These are phyloP conservation scores for Macadamia integrifolia DNA, from an alignment of 164 flowering plant species.

Conservation along the genomic window DNA sequence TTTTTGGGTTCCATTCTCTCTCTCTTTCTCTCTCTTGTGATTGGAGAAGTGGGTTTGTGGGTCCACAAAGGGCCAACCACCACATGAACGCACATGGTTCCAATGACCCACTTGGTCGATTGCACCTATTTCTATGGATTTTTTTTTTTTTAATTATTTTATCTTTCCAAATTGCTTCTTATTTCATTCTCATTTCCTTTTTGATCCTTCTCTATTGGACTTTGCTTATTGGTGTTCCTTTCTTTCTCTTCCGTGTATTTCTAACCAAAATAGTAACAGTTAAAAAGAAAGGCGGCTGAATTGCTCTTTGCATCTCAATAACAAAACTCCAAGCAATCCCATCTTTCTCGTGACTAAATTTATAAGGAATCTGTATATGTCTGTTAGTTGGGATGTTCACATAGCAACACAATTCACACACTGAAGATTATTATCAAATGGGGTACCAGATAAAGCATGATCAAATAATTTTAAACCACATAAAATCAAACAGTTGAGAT, in stretches of 20 bases:
- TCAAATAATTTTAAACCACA: no score
- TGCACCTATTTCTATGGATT: conserved; percentile 9
- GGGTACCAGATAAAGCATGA: no score
- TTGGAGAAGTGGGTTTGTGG: conserved; percentile 45
- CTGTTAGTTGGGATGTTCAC: not conserved
- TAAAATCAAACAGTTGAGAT: no score
- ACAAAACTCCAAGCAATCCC: not conserved
- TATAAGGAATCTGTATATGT: not conserved
- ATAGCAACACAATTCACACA: not conserved
- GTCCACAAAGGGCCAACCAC: conserved; percentile 51
- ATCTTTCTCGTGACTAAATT: not conserved
- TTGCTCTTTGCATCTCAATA: not conserved
- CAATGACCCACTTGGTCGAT: conserved; percentile 42
- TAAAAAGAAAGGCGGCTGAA: not conserved
- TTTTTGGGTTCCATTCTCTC: no score
- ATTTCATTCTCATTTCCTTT: not conserved
- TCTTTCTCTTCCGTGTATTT: not conserved
- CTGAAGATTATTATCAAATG: not conserved
- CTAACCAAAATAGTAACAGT: not conserved
- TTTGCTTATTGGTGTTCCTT: not conserved
- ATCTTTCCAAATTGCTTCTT: conserved; percentile 5
- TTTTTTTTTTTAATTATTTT: not conserved
- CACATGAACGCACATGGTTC: conserved; percentile 87
- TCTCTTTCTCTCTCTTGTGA: conserved; percentile 3
- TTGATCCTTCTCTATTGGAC: not conserved